Percentiles rank a stretch among this genome's conserved stretches.
Evolutionary conservation across 1,284 basidiomycete species (phyloP).

Genomic region (Trichosporon coremiiforme): DNA sequence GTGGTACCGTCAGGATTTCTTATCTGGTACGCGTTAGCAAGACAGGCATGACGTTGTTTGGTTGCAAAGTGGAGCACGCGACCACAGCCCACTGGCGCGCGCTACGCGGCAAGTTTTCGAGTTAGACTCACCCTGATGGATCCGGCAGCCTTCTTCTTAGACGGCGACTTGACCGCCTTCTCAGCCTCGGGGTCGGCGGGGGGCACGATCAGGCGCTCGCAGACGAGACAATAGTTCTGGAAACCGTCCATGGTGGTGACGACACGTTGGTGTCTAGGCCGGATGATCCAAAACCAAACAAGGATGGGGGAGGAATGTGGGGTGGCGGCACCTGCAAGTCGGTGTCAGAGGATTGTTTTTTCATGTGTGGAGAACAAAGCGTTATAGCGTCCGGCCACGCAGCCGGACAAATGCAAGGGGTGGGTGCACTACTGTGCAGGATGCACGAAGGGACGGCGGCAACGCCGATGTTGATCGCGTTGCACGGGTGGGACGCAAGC

Average conservation of each 20-base stretch:
- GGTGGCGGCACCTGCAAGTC: constrained; percentile 10
- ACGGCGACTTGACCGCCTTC: constrained; percentile 25
- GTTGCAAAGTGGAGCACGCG: not conserved
- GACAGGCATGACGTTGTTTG: no score
- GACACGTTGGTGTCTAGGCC: constrained; percentile 13
- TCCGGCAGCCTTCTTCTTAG: constrained; percentile 42
- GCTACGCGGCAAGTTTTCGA: not conserved
- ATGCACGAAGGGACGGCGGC: not conserved
- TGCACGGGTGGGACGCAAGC: not conserved
- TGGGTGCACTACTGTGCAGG: not conserved
- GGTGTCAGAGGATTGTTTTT: constrained; percentile 2
- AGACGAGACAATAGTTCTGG: constrained; percentile 51
- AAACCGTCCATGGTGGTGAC: constrained; percentile 36
- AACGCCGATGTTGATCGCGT: not conserved
- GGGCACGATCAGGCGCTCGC: constrained; percentile 47
- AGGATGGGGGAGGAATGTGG: constrained; percentile 2
- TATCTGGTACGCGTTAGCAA: constrained; percentile 35
- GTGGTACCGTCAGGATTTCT: constrained; percentile 52
- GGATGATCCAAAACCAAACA: not conserved
- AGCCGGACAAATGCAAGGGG: not conserved
- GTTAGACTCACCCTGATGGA: constrained; percentile 49
- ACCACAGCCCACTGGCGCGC: not conserved
- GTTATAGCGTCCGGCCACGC: not conserved
- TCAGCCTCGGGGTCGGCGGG: constrained; percentile 30
- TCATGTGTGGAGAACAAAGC: constrained; percentile 5